Percentiles rank a stretch among this genome's conserved stretches.
Conservation (phyloP, 306 rosid species). For the Oxytropis ochrocephala region DNA sequence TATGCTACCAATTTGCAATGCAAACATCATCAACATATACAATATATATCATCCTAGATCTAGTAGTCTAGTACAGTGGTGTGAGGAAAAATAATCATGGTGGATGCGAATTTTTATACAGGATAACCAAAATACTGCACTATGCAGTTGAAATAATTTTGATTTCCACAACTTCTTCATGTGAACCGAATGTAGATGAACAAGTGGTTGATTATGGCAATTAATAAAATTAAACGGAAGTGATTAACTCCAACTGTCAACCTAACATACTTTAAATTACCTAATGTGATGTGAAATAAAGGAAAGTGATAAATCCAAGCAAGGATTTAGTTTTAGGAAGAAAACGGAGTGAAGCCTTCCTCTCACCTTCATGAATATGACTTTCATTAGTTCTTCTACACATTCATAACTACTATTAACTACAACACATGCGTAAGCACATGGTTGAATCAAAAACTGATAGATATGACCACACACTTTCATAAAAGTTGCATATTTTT, state of each 20-base stretch:
- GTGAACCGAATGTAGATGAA: background rate
- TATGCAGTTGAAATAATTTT: background rate
- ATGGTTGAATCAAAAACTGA: too few relatives aligned
- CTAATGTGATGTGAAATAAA: slow-evolving; percentile 23
- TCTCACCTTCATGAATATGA: slow-evolving; percentile 22
- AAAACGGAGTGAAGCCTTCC: slow-evolving; percentile 13
- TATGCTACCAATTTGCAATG: background rate
- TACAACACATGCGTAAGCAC: too few relatives aligned
- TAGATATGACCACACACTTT: too few relatives aligned
- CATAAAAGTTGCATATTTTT: too few relatives aligned
- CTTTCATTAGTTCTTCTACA: background rate
- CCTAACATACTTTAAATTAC: slow-evolving; percentile 47
- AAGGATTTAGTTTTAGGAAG: background rate
- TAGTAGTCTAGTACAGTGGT: too few relatives aligned
- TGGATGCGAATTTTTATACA: background rate
- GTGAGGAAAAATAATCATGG: too few relatives aligned
- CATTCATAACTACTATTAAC: background rate
- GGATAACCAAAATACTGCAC: background rate
- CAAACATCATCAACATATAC: too few relatives aligned
- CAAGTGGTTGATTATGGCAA: slow-evolving; percentile 24
- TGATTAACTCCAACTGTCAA: slow-evolving; percentile 38
- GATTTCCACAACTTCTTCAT: background rate
- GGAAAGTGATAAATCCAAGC: background rate
- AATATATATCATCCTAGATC: too few relatives aligned
- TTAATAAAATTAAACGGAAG: slow-evolving; percentile 13